phyloP scores from a whole-genome alignment of 768 basidiomycete genomes.

The Crepidotus variabilis region DNA sequence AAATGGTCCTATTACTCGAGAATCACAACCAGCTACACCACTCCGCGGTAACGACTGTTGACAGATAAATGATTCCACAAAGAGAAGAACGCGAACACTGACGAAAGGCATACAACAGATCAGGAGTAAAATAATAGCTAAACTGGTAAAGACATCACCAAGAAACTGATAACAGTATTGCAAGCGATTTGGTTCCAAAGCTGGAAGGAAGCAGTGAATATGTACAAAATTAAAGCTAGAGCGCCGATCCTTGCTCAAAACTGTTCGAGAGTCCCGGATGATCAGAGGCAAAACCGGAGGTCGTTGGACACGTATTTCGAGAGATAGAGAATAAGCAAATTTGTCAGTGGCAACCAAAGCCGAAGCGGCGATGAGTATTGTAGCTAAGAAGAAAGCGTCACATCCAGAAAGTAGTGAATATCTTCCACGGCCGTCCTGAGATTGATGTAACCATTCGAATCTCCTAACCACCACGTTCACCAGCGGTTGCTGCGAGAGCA shows the following conservation, averaged over 20 bases:
- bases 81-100: slow-evolving; percentile 1
- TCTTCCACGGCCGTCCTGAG: no score
- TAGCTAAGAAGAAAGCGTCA: no score
- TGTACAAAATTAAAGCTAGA: background rate
- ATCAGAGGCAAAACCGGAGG: background rate
- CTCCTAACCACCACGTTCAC: no score
- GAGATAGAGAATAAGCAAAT: background rate
- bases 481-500: no score
- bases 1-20: no score
- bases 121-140: slow-evolving; percentile 2
- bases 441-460: no score
- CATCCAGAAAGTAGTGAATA: no score
- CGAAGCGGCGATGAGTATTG: no score
- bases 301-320: background rate
- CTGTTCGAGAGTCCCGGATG: no score
- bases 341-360: no score
- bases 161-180: slow-evolving; percentile 1
- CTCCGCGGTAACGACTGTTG: background rate
- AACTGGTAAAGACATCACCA: slow-evolving; percentile 1
- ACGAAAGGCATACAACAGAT: slow-evolving; percentile 5
- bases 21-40: slow-evolving; percentile 1
- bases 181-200: slow-evolving; percentile 2
- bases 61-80: slow-evolving; percentile 4
- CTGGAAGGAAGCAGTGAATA: background rate
- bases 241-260: slow-evolving; percentile 10